phyloP scores from a whole-genome alignment of 208 protist genomes.

The Endotrypanum monterogeii region DNA sequence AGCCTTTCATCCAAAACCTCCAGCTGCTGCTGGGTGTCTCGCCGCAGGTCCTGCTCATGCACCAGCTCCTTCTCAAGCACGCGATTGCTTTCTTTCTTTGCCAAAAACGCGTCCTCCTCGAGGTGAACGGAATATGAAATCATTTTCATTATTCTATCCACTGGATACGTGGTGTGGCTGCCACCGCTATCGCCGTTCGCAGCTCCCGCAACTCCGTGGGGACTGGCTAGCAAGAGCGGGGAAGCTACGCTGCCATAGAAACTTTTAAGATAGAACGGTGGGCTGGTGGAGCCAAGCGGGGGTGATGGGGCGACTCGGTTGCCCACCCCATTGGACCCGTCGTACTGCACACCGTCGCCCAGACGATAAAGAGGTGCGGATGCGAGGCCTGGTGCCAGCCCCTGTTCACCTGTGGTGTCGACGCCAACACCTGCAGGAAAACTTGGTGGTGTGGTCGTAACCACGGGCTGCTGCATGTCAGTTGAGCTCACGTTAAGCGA shows the following conservation, averaged over 20 bases:
- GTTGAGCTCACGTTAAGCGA: conserved; percentile 20
- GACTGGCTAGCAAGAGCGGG: conserved; percentile 12
- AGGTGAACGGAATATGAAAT: conserved; percentile 54
- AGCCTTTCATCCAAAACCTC: conserved; percentile 28
- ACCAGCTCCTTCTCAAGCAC: conserved; percentile 66
- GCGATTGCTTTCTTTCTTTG: conserved; percentile 70
- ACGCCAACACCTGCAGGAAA: conserved; percentile 4
- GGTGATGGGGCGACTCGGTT: conserved; percentile 13
- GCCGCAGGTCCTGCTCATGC: conserved; percentile 39
- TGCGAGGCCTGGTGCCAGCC: neutral
- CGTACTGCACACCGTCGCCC: conserved; percentile 6
- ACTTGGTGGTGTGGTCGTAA: conserved; percentile 7
- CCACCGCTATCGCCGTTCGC: conserved; percentile 14
- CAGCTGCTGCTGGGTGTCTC: conserved; percentile 30
- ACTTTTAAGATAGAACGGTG: conserved; percentile 25
- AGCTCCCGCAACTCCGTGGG: conserved; percentile 10
- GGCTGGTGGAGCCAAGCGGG: conserved; percentile 18
- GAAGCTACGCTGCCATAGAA: conserved; percentile 21
- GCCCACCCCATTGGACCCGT: conserved; percentile 1
- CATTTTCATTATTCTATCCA: conserved; percentile 55
- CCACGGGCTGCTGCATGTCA: conserved; percentile 19
- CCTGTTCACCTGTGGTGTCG: conserved; percentile 16
- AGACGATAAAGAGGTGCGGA: neutral
- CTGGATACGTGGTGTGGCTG: conserved; percentile 17
- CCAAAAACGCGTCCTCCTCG: conserved; percentile 54